phyloP scores from a whole-genome alignment of 768 basidiomycete species.

The Trametopsis cervina region DNA sequence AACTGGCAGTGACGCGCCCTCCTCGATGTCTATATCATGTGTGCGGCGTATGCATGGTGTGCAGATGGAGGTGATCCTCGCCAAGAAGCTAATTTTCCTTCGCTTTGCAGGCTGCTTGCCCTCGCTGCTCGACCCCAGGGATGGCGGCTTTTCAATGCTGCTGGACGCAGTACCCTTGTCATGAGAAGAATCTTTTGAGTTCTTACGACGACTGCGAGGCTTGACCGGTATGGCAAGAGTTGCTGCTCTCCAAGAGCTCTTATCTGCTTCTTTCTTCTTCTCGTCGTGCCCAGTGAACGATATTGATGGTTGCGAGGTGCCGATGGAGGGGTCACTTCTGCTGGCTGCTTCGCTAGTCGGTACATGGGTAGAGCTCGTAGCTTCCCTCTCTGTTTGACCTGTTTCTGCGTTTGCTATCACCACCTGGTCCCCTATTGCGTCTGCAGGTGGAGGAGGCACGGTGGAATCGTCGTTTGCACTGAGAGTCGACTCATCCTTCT shows the following conservation, averaged over 20 bases:
- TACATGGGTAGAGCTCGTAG: neutral
- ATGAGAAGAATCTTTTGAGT: slow-evolving; percentile 19
- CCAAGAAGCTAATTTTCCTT: slow-evolving; percentile 46
- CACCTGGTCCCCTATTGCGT: no score
- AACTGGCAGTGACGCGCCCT: slow-evolving; percentile 21
- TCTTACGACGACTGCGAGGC: slow-evolving; percentile 22
- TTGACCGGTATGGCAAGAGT: slow-evolving; percentile 31
- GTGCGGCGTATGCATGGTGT: slow-evolving; percentile 53
- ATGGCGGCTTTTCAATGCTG: slow-evolving; percentile 19
- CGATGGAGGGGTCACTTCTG: neutral
- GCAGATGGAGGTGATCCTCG: slow-evolving; percentile 50
- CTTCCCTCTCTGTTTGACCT: neutral
- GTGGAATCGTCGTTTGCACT: neutral
- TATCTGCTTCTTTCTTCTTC: slow-evolving; percentile 32
- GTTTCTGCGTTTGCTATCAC: no score
- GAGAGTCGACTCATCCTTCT: neutral
- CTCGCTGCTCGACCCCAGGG: slow-evolving; percentile 13
- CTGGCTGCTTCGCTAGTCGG: neutral
- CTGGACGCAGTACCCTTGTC: slow-evolving; percentile 25
- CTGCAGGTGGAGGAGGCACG: neutral
- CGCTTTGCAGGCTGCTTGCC: slow-evolving; percentile 25
- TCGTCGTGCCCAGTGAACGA: slow-evolving; percentile 24
- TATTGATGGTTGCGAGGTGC: slow-evolving; percentile 1
- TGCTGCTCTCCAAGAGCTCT: slow-evolving; percentile 31
- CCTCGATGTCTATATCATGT: slow-evolving; percentile 37